phyloP scores from a whole-genome alignment of 2,329 filamentous ascomycete genomes.

The Aspergillus neotritici region DNA sequence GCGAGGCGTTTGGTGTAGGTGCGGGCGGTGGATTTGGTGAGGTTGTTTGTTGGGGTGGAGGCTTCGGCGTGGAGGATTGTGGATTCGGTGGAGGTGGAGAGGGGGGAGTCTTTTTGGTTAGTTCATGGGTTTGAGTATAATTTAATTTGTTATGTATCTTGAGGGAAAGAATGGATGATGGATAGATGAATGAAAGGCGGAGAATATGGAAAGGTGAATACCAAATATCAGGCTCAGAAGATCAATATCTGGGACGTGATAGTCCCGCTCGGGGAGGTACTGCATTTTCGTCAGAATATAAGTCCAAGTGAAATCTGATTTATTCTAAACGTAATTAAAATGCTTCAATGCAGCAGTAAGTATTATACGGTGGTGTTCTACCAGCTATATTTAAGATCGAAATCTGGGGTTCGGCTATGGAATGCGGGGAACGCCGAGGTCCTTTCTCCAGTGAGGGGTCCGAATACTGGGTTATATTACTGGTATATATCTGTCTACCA shows the following conservation, averaged over 20 bases:
- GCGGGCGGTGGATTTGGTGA: conserved; percentile 51
- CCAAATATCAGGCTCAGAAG: conserved; percentile 11
- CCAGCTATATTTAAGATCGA: too few species aligned
- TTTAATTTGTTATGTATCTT: too few species aligned
- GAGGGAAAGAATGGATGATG: too few species aligned
- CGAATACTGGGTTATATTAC: not conserved
- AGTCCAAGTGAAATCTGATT: too few species aligned
- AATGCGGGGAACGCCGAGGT: conserved; percentile 10
- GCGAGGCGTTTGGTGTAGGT: conserved; percentile 49
- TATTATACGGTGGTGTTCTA: too few species aligned
- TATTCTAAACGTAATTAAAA: too few species aligned
- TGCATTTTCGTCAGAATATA: conserved; percentile 7
- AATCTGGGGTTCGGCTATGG: conserved; percentile 3
- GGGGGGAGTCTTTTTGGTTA: conserved; percentile 5
- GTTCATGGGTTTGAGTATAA: too few species aligned
- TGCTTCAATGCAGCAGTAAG: too few species aligned
- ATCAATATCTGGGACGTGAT: conserved; percentile 11
- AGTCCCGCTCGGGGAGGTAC: conserved; percentile 12
- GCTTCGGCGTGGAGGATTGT: conserved; percentile 55
- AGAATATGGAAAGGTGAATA: not conserved
- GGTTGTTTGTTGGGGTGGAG: conserved; percentile 46
- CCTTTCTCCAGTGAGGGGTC: conserved; percentile 1
- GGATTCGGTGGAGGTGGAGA: conserved; percentile 38
- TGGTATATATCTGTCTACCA: too few species aligned
- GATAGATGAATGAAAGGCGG: too few species aligned